phyloP scores from a whole-genome alignment of 306 rosid genomes.

The Cicer yamashitae region DNA sequence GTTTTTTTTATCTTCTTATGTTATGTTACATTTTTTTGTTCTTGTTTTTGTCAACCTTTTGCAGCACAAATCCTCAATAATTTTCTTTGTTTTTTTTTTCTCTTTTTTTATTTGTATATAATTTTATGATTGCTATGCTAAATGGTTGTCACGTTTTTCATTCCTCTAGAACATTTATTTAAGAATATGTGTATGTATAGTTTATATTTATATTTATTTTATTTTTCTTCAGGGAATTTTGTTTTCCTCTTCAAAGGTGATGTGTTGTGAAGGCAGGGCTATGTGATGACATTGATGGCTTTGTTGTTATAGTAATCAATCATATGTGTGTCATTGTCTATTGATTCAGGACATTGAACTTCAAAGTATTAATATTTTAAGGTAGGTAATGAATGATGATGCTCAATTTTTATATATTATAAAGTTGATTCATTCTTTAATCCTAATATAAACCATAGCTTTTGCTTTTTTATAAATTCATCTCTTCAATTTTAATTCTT shows the following conservation, averaged over 20 bases:
- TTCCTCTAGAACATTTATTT: neutral
- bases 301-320: constrained; percentile 23
- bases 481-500: neutral
- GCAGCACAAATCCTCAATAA: constrained; percentile 3
- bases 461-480: neutral
- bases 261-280: constrained; percentile 25
- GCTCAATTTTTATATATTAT: neutral
- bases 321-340: neutral
- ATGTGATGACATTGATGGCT: constrained; percentile 12
- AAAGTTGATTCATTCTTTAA: constrained; percentile 13
- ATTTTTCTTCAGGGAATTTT: constrained; percentile 40
- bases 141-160: neutral
- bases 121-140: neutral
- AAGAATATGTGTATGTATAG: neutral
- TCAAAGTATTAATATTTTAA: constrained; percentile 4
- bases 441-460: neutral
- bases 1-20: neutral
- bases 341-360: constrained; percentile 23
- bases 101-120: neutral
- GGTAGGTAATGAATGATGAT: constrained; percentile 32
- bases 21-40: neutral
- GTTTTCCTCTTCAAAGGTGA: constrained; percentile 41
- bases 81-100: neutral
- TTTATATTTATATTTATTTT: constrained; percentile 1
- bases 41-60: neutral